A percentile compares a stretch with the other conserved stretches of the same genome.
Conservation (phyloP, 192 early-diverging fungal species). For the Pilobolus umbonatus region DNA sequence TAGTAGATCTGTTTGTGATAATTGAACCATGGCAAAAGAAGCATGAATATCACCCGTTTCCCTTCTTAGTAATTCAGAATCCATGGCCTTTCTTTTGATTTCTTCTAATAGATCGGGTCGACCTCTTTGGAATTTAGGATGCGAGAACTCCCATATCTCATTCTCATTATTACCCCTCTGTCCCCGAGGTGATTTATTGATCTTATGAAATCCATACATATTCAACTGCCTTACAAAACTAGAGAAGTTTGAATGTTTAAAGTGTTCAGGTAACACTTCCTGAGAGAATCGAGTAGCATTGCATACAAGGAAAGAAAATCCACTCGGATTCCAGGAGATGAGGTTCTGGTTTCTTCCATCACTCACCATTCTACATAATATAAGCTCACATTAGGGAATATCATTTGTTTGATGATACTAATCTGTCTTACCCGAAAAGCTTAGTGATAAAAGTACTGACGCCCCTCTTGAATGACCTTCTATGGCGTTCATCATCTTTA, state of each 20-base stretch:
- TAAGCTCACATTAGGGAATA: not conserved
- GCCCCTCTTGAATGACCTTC: slow-evolving; percentile 13
- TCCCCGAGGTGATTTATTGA: slow-evolving; percentile 64
- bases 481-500: not conserved
- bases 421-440: slow-evolving; percentile 13
- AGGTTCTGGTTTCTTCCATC: slow-evolving; percentile 60
- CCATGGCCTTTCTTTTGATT: slow-evolving; percentile 72
- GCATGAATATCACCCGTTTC: slow-evolving; percentile 61
- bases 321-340: slow-evolving; percentile 67
- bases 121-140: slow-evolving; percentile 57
- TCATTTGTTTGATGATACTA: not conserved
- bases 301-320: slow-evolving; percentile 66
- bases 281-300: slow-evolving; percentile 78
- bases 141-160: slow-evolving; percentile 69
- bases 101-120: slow-evolving; percentile 59
- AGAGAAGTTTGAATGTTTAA: slow-evolving; percentile 91
- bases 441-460: slow-evolving; percentile 24
- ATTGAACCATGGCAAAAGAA: slow-evolving; percentile 57
- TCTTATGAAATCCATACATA: slow-evolving; percentile 84
- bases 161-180: slow-evolving; percentile 58
- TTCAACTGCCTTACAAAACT: slow-evolving; percentile 92
- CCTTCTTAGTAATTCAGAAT: slow-evolving; percentile 54
- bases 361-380: slow-evolving; percentile 49
- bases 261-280: slow-evolving; percentile 76
- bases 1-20: slow-evolving; percentile 54